Base-by-base conservation (phyloP, 768 basidiomycete genomes). In the Filobasidium wieringae region DNA sequence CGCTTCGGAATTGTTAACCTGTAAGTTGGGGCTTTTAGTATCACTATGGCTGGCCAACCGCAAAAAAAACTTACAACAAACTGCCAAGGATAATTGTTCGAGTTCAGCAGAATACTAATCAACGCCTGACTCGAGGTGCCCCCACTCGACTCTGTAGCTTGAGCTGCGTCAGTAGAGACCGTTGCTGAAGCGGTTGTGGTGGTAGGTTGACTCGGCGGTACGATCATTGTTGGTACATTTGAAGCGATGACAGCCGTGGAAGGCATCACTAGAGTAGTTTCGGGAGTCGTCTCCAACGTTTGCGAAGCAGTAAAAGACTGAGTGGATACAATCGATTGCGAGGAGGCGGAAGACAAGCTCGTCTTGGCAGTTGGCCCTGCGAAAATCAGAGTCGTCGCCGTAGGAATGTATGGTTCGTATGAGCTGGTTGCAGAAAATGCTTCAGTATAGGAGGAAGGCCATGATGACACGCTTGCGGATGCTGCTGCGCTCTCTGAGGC, bases 1-100 rank as follows among this genome's bases (percentile, higher is more conserved):
- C 0, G 86, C 79, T 55, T 83, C 76, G 7, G 73, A 58, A 59
- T 77, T 82, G 14, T 63, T 62, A 37, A 82, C 80, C 59, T 60
- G 53, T 22, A 31, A n/a, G n/a, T n/a, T n/a, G n/a, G n/a, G n/a
- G n/a, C n/a, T 15, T 19, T 12, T 5, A 22, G 19, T 4, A 27
- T 1, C 11, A 24, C 36, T 14, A 30, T 50, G 12, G 22, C 19
- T 8, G 45, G 27, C 15, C 14, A 33, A 32, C 30, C 19, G 1
- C 26, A 14, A 41, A 53, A 9, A 2, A 4, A 15, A 51, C 59
- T 55, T 53, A 60, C 61, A 22, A 73, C 72, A 57, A 71, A 73
- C 54, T 59, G 59, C 72, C 72, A 73, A 14, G 70, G 70, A 47
- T 68, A 73, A 27, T 65, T 61, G 24, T 65, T 60, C 11, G 63